Base-by-base conservation (phyloP, 2,329 filamentous ascomycete species). In the Fusarium secorum region DNA sequence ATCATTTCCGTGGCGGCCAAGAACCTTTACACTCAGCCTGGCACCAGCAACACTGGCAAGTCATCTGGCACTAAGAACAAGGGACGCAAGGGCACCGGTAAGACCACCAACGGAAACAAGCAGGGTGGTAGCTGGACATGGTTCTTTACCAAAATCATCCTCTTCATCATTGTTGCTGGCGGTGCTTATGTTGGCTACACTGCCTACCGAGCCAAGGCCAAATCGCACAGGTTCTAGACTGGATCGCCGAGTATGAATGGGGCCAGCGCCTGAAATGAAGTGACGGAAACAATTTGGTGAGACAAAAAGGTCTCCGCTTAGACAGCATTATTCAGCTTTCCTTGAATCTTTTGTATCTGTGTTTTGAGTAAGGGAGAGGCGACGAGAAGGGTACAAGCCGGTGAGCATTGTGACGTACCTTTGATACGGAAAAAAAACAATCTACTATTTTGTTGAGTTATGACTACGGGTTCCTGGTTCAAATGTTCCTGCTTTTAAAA, bases 131-230 rank as follows among this genome's bases (percentile, higher is more conserved):
- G 85, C 81, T 90, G 86, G 87, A 83, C 82, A 52, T 88, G 87
- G 86, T 86, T 89, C 81, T 83, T 98, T 69, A 86, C 94, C 81
- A 98, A 98, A 88, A 85, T 93, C 68, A 78, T 98, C 64, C 77
- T 97, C 66, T 92, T 97, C 81, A 84, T 92, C 70, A 79, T 90
- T 33, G 88, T 90, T 20, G 75, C 91, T 46, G 92, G 86, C 14
- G 95, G 92, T 73, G 92, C 80, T 8, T 99, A 98, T 79, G 89
- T 94, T 46, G 95, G 94, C 32, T 98, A 87, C 79, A 98, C 94
- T 11, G 87, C 91, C 48, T 99, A 93, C 83, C 88, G 95, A 78
- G 81, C 91, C 70, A 90, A 87, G 81, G 85, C 83, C 80, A 88
- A 88, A 79, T 85, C 83, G 71, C 87, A 88, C 79, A 83, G 88